A percentile compares a stretch with the other conserved stretches of the same genome.
phyloP scores from a whole-genome alignment of 1,284 basidiomycete genomes.

The Vanrija sp. region DNA sequence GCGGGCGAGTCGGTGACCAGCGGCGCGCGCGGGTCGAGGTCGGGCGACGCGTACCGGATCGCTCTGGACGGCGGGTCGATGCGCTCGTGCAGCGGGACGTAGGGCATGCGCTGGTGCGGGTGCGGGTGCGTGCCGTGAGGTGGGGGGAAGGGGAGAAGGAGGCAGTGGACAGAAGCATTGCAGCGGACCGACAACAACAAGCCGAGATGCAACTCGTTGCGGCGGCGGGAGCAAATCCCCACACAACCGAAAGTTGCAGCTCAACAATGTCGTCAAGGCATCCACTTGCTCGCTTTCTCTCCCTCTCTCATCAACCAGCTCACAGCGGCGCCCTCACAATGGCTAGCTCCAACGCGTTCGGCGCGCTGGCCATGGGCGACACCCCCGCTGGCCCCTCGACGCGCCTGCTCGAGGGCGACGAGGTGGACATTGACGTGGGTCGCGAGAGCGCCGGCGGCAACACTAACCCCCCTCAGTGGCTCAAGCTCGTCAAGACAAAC shows the following conservation, averaged over 20 bases:
- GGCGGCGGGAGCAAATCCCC: neutral
- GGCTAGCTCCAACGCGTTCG: slow-evolving; percentile 35
- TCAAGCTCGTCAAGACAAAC: slow-evolving; percentile 45
- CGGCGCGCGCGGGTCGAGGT: slow-evolving; percentile 21
- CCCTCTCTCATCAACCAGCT: neutral
- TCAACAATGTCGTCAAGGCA: neutral
- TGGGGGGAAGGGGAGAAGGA: no score
- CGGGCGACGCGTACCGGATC: slow-evolving; percentile 35
- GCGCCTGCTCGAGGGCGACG: slow-evolving; percentile 35
- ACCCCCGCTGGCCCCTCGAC: slow-evolving; percentile 21
- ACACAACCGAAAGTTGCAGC: neutral
- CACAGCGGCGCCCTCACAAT: slow-evolving; percentile 5
- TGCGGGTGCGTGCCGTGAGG: no score
- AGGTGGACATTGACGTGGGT: slow-evolving; percentile 42
- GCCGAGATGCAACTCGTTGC: neutral
- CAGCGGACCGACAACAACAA: neutral
- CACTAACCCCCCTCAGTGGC: slow-evolving; percentile 39
- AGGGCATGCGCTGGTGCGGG: slow-evolving; percentile 15
- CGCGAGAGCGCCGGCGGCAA: no score
- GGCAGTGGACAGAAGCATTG: no score
- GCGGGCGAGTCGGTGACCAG: slow-evolving; percentile 1
- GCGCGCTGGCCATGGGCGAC: slow-evolving; percentile 29
- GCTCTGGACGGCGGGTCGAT: slow-evolving; percentile 15
- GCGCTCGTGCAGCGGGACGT: slow-evolving; percentile 35
- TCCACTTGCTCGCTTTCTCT: neutral